Conservation (phyloP, 169 alveolate genomes). For the Eimeria acervulina region DNA sequence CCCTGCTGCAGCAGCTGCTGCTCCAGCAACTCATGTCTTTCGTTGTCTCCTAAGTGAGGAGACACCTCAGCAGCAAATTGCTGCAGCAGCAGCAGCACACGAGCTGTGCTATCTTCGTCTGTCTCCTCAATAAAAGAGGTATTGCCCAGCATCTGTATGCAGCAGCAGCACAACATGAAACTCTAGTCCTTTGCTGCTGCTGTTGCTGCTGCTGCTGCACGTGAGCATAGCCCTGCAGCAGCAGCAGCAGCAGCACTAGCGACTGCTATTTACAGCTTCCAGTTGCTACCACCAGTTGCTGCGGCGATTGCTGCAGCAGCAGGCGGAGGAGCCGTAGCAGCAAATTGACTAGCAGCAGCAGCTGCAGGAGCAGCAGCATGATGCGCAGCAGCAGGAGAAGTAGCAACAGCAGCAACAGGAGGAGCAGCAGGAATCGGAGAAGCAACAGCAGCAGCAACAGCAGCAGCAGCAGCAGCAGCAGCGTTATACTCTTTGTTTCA, state of each 20-base stretch:
- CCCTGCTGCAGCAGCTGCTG: slow-evolving; percentile 5
- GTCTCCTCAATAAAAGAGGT: neutral
- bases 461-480: neutral
- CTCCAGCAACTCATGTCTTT: neutral
- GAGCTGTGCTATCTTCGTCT: neutral
- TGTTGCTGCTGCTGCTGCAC: neutral
- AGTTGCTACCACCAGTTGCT: no score
- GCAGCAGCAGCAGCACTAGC: no score
- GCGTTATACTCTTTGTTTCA: neutral
- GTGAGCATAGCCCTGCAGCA: no score
- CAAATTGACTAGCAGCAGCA: no score
- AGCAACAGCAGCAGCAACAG: neutral
- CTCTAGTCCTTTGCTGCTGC: no score
- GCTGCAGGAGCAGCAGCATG: no score
- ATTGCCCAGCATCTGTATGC: neutral
- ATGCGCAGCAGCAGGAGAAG: no score
- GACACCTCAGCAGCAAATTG: slow-evolving; percentile 4
- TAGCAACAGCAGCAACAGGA: no score
- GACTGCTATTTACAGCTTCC: neutral
- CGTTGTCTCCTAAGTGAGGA: neutral
- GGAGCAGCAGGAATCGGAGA: no score
- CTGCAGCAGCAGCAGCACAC: neutral
- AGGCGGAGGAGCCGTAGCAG: no score
- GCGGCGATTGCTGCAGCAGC: neutral
- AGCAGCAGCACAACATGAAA: neutral